phyloP scores from a whole-genome alignment of 768 basidiomycete species.

The Punctularia strigosozonata region DNA sequence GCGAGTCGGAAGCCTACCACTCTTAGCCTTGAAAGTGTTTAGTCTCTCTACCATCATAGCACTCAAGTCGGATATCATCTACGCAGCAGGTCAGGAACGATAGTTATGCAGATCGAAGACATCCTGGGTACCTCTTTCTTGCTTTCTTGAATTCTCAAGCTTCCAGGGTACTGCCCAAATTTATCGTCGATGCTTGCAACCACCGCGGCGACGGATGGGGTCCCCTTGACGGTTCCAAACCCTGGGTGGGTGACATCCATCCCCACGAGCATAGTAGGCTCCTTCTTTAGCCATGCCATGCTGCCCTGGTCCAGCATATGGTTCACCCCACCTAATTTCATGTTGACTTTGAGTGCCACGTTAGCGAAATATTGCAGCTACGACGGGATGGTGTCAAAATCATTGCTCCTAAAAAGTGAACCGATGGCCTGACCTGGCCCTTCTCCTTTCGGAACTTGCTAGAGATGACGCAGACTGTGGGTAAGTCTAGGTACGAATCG shows the following conservation, averaged over 20 bases:
- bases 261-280: slow-evolving; percentile 41
- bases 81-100: not conserved
- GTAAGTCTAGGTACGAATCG: slow-evolving; percentile 34
- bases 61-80: slow-evolving; percentile 38
- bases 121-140: slow-evolving; percentile 52
- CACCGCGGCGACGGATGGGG: slow-evolving; percentile 43
- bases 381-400: no score
- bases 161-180: slow-evolving; percentile 39
- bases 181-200: slow-evolving; percentile 34
- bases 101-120: not conserved
- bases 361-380: slow-evolving; percentile 42
- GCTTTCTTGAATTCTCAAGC: slow-evolving; percentile 36
- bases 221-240: slow-evolving; percentile 48
- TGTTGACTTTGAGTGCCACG: slow-evolving; percentile 43
- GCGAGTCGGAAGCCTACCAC: slow-evolving; percentile 27
- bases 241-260: slow-evolving; percentile 74
- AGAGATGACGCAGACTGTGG: slow-evolving; percentile 66
- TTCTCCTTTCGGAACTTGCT: slow-evolving; percentile 58
- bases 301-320: slow-evolving; percentile 30
- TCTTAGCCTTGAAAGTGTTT: slow-evolving; percentile 24
- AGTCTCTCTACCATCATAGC: slow-evolving; percentile 39
- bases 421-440: no score
- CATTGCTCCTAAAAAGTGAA: no score
- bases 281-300: slow-evolving; percentile 23
- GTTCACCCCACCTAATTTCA: slow-evolving; percentile 44